A percentile compares a stretch with the other conserved stretches of the same genome.
Conservation (phyloP, 2,329 filamentous ascomycete species). For the Pseudogymnoascus sp. region DNA sequence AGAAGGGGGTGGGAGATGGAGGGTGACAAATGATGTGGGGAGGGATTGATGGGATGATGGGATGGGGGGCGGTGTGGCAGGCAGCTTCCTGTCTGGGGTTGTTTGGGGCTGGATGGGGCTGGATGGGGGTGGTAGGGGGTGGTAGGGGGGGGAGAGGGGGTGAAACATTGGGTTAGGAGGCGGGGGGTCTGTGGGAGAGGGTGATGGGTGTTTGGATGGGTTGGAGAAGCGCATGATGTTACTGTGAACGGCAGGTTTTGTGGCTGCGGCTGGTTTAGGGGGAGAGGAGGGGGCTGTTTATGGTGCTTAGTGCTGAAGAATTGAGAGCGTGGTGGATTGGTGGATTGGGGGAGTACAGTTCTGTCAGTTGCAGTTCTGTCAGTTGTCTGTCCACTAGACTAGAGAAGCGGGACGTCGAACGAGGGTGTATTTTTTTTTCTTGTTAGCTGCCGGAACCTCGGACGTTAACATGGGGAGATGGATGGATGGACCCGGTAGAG, state of each 20-base stretch:
- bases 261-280: no score
- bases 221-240: neutral
- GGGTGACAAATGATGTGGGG: neutral
- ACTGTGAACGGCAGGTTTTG: no score
- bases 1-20: no score
- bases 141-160: neutral
- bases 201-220: neutral
- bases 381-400: no score
- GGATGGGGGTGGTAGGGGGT: no score
- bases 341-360: neutral
- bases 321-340: neutral
- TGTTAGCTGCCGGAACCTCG: neutral
- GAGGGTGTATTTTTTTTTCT: no score
- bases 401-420: no score
- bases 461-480: neutral
- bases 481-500: no score
- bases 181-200: neutral
- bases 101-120: no score
- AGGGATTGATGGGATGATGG: neutral
- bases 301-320: neutral
- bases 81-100: neutral
- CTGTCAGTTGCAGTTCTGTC: no score
- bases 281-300: no score
- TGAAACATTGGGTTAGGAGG: neutral
- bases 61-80: neutral